Conservation (phyloP, 495 filamentous ascomycete species). For the Aspergillus leporis region DNA sequence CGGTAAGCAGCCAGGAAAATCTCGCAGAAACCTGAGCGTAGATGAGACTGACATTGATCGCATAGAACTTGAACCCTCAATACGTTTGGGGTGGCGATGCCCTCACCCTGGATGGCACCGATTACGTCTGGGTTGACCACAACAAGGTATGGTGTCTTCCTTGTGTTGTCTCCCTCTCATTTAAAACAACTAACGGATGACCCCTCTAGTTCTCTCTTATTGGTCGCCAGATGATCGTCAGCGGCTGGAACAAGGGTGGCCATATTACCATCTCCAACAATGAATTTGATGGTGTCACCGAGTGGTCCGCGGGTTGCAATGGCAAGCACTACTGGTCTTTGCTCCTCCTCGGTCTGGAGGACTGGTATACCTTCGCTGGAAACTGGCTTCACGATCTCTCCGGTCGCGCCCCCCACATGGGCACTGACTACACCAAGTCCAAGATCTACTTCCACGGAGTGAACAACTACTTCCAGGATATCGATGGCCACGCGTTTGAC, state of each 20-base stretch:
- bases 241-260: constrained; percentile 31
- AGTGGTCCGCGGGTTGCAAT: constrained; percentile 43
- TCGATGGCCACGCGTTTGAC: constrained; percentile 18
- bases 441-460: constrained; percentile 31
- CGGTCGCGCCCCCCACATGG: constrained; percentile 47
- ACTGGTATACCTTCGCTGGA: constrained; percentile 43
- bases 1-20: background rate
- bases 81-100: constrained; percentile 31
- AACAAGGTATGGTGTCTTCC: constrained; percentile 19
- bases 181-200: background rate
- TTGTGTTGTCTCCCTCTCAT: background rate
- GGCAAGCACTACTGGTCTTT: constrained; percentile 51
- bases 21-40: background rate
- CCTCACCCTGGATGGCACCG: constrained; percentile 19
- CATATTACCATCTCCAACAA: constrained; percentile 31
- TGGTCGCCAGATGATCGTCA: constrained; percentile 44
- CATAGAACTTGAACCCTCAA: constrained; percentile 27
- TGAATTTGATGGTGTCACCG: constrained; percentile 44
- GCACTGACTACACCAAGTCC: constrained; percentile 17
- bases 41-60: background rate
- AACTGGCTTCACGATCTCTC: constrained; percentile 50
- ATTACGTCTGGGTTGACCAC: constrained; percentile 28
- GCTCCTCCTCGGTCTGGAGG: constrained; percentile 42
- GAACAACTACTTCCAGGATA: constrained; percentile 15
- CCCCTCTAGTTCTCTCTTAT: constrained; percentile 38